Percentiles rank a stretch among this genome's conserved stretches.
Evolutionary conservation across 1,284 basidiomycete species (phyloP).

Genomic region (Leccinum fuscescens): DNA sequence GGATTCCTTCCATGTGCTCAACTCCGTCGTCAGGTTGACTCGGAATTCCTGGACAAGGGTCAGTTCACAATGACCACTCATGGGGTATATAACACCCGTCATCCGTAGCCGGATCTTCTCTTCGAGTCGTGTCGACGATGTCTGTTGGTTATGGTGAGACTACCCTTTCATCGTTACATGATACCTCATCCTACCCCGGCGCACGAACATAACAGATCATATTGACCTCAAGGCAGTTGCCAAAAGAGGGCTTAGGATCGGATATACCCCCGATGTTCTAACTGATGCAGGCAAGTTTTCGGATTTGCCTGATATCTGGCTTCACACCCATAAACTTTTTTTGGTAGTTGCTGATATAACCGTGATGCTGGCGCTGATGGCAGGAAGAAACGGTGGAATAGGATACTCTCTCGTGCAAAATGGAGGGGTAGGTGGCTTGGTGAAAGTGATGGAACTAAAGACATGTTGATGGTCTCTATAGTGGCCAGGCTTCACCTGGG

Average conservation of each 20-base stretch:
- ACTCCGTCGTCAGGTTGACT: constrained; percentile 53
- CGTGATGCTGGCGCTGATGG: constrained; percentile 90
- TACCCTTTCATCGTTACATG: not conserved
- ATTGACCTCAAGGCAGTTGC: constrained; percentile 66
- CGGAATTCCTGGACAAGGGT: constrained; percentile 72
- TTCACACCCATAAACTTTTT: not conserved
- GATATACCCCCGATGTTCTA: constrained; percentile 90
- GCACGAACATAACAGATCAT: constrained; percentile 61
- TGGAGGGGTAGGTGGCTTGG: constrained; percentile 52
- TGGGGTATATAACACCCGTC: not conserved
- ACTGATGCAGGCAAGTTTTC: constrained; percentile 72
- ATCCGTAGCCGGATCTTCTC: constrained; percentile 59
- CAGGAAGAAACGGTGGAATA: constrained; percentile 72
- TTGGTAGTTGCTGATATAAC: constrained; percentile 78
- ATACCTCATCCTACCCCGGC: not conserved
- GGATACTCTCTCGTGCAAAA: constrained; percentile 64
- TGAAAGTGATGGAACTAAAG: not conserved
- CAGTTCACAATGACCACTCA: constrained; percentile 2
- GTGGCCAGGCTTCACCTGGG: constrained; percentile 71
- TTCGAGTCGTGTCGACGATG: constrained; percentile 87
- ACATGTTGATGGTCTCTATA: constrained; percentile 21
- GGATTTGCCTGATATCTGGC: not conserved
- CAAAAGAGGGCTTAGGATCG: constrained; percentile 70
- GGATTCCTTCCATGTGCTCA: not conserved
- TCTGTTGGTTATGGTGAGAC: constrained; percentile 80